Conservation (phyloP, 2,329 filamentous ascomycete genomes). For the Xylaria digitata region DNA sequence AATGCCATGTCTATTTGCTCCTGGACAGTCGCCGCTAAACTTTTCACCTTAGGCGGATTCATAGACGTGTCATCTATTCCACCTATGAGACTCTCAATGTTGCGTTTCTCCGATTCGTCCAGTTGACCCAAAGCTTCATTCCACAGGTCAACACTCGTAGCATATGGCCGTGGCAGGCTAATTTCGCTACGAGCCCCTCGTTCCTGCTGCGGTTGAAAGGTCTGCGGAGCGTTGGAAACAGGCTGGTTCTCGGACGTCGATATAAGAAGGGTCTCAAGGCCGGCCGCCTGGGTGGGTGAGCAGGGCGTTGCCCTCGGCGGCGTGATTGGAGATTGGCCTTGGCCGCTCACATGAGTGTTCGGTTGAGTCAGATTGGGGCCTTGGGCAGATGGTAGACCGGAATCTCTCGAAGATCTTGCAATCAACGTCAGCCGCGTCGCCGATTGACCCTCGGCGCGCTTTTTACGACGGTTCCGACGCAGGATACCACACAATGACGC, state of each 20-base stretch:
- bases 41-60: background rate
- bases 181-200: background rate
- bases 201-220: background rate
- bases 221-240: background rate
- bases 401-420: background rate
- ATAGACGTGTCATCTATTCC: background rate
- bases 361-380: background rate
- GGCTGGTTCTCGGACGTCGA: background rate
- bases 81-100: constrained; percentile 2
- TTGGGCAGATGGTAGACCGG: background rate
- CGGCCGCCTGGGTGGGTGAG: background rate
- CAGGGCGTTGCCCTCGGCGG: background rate
- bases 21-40: constrained; percentile 2
- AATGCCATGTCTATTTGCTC: background rate
- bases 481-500: background rate
- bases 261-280: background rate
- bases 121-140: constrained; percentile 5
- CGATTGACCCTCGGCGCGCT: background rate
- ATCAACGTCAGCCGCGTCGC: background rate
- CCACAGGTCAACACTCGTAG: constrained; percentile 15
- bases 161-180: constrained; percentile 8
- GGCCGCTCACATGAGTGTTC: background rate
- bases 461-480: background rate
- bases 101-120: background rate
- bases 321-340: background rate